Evolutionary conservation across 2,329 filamentous ascomycete genomes (phyloP).

Genomic region (Ophiostoma quercus): DNA sequence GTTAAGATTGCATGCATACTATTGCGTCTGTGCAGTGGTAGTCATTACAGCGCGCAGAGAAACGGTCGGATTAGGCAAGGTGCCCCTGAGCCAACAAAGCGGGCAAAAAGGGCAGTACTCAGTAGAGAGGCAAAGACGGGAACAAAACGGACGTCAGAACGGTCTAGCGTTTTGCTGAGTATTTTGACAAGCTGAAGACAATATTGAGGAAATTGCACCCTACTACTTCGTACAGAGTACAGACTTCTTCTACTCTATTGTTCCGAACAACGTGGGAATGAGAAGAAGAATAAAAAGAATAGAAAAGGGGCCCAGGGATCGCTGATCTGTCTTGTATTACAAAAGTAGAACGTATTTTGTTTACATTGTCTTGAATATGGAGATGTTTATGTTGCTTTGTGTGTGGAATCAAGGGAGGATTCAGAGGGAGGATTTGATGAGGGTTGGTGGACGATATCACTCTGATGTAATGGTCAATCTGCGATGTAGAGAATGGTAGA

Average conservation of each 20-base stretch:
- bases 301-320: not conserved
- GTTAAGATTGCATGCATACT: not conserved
- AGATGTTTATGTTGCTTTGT: conserved; percentile 1
- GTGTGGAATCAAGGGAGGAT: not conserved
- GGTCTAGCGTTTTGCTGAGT: no score
- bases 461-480: no score
- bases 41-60: not conserved
- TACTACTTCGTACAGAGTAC: no score
- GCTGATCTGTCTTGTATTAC: not conserved
- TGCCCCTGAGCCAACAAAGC: conserved; percentile 2
- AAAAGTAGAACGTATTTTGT: not conserved
- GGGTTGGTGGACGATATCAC: no score
- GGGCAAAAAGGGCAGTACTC: conserved; percentile 4
- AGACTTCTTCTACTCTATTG: not conserved
- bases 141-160: not conserved
- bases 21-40: not conserved
- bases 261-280: conserved; percentile 8
- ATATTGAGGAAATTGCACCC: conserved; percentile 3
- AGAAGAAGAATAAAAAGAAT: not conserved
- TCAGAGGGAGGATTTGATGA: not conserved
- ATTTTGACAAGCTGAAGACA: no score
- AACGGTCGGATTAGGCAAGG: conserved; percentile 11
- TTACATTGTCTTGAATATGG: not conserved
- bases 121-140: not conserved
- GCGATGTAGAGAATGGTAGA: no score